phyloP scores from a whole-genome alignment of 768 basidiomycete species.

The Cubamyces sp. region DNA sequence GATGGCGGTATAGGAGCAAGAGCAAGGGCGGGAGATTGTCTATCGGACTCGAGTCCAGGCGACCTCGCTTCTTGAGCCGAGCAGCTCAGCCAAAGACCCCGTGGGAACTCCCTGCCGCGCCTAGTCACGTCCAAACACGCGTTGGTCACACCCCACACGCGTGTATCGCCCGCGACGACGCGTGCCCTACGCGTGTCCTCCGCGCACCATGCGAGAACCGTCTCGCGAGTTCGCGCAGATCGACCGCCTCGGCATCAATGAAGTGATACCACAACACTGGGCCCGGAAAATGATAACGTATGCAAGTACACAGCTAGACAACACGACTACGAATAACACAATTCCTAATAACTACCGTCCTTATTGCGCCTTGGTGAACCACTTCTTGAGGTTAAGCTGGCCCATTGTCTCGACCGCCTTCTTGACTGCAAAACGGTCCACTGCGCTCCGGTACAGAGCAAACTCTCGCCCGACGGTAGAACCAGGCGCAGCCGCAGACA shows the following conservation, averaged over 20 bases:
- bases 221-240: slow-evolving; percentile 1
- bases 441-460: slow-evolving; percentile 68
- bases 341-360: neutral
- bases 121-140: slow-evolving; percentile 18
- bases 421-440: slow-evolving; percentile 69
- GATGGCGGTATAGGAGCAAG: neutral
- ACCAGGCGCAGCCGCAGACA: slow-evolving; percentile 51
- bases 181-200: slow-evolving; percentile 14
- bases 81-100: slow-evolving; percentile 4
- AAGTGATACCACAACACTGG: neutral
- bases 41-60: neutral
- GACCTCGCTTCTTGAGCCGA: neutral
- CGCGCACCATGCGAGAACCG: neutral
- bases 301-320: slow-evolving; percentile 10
- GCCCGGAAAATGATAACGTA: neutral
- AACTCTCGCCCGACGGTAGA: slow-evolving; percentile 66
- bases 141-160: slow-evolving; percentile 18
- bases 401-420: slow-evolving; percentile 65
- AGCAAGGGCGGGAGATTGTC: neutral
- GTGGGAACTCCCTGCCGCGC: slow-evolving; percentile 9
- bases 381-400: slow-evolving; percentile 75
- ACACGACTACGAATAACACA: neutral
- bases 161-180: slow-evolving; percentile 14
- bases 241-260: slow-evolving; percentile 10
- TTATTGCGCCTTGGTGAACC: slow-evolving; percentile 66